These are phyloP conservation scores for Mortierella claussenii DNA, from an alignment of 192 early-diverging fungal species.

Conservation along the genomic window DNA sequence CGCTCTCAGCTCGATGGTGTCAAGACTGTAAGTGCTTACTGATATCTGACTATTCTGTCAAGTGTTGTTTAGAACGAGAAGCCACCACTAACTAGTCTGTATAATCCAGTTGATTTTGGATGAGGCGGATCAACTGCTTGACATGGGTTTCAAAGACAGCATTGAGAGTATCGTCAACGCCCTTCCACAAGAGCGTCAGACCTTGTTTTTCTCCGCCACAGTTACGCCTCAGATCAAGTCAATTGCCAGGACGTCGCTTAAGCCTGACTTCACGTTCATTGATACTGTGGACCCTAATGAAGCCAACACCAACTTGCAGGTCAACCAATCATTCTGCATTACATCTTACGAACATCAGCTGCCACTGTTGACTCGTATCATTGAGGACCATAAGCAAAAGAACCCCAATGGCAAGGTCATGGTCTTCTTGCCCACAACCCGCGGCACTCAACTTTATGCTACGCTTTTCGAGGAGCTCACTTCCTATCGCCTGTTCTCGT, in stretches of 20 bases:
- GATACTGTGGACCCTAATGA: constrained; percentile 89
- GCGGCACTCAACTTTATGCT: constrained; percentile 70
- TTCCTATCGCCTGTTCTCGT: constrained; percentile 62
- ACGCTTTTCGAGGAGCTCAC: constrained; percentile 66
- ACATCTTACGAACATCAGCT: constrained; percentile 72
- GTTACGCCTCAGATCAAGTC: constrained; percentile 74
- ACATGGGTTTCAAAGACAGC: constrained; percentile 94
- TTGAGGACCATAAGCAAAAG: constrained; percentile 68
- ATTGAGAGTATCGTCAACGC: constrained; percentile 73
- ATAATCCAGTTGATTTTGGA: constrained; percentile 79
- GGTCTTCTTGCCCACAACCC: constrained; percentile 89
- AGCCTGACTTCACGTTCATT: constrained; percentile 64
- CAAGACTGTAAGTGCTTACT: constrained; percentile 57
- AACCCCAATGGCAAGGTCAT: constrained; percentile 84
- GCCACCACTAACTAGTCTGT: background rate
- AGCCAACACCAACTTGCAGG: constrained; percentile 79
- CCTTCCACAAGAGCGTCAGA: constrained; percentile 81
- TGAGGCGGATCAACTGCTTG: constrained; percentile 94
- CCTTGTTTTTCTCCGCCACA: constrained; percentile 95
- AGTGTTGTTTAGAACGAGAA: too few species aligned
- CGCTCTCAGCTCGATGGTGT: constrained; percentile 55
- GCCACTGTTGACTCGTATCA: constrained; percentile 67
- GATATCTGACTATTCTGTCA: too few species aligned
- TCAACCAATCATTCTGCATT: constrained; percentile 81
- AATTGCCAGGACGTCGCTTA: constrained; percentile 74